phyloP scores from a whole-genome alignment of 2,329 filamentous ascomycete genomes.

The Pseudogymnoascus sp. region DNA sequence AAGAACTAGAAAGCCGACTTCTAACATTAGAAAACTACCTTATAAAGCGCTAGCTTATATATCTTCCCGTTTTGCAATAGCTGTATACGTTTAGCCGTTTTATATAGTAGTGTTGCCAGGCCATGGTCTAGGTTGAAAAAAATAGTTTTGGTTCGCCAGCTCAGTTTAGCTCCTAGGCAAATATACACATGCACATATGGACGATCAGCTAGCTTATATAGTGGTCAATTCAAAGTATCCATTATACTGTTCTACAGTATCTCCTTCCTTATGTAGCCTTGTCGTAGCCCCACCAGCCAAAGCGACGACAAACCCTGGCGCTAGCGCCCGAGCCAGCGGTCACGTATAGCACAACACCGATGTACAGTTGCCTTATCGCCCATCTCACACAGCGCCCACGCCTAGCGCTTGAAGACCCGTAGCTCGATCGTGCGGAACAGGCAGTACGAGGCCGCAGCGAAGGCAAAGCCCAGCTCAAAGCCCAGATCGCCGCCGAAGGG shows the following conservation, averaged over 20 bases:
- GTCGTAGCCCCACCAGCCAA: neutral
- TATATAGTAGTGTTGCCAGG: no score
- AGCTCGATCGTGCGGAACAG: constrained; percentile 34
- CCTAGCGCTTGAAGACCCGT: neutral
- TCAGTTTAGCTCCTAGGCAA: no score
- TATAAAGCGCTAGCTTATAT: no score
- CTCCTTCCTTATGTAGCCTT: neutral
- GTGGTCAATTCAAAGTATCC: neutral
- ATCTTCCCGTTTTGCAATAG: no score
- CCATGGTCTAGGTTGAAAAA: no score
- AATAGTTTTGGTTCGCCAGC: no score
- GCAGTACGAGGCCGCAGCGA: constrained; percentile 47
- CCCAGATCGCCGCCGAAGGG: constrained; percentile 39
- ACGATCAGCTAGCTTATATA: neutral
- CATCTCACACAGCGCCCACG: neutral
- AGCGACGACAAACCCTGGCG: neutral
- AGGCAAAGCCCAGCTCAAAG: constrained; percentile 59
- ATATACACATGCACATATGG: no score
- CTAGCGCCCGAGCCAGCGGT: neutral
- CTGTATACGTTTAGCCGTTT: no score
- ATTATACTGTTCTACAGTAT: neutral
- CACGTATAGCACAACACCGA: no score
- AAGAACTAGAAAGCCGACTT: no score
- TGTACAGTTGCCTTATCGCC: no score
- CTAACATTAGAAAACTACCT: no score